A percentile compares a stretch with the other conserved stretches of the same genome.
phyloP scores from a whole-genome alignment of 164 flowering plant genomes.

The Dillenia suffruticosa region DNA sequence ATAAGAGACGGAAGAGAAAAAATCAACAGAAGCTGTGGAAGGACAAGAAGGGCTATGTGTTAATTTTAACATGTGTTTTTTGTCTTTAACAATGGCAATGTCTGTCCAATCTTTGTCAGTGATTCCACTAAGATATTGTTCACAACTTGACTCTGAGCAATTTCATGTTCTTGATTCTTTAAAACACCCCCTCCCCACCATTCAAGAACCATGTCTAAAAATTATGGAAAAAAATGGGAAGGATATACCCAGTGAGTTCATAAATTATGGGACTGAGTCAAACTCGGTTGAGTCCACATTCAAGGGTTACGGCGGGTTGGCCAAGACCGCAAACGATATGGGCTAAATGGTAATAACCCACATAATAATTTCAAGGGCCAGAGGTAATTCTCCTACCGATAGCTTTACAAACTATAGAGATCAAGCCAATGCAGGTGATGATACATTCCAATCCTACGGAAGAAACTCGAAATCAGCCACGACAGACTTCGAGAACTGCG shows the following conservation, averaged over 20 bases:
- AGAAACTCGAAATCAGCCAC: constrained; percentile 41
- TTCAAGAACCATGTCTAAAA: not conserved
- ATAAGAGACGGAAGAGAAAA: no score
- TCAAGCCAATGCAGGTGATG: constrained; percentile 64
- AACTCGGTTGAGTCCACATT: constrained; percentile 59
- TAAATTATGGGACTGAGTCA: constrained; percentile 35
- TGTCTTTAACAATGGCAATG: no score
- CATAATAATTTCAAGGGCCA: constrained; percentile 52
- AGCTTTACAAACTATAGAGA: constrained; percentile 57
- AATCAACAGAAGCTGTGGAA: no score
- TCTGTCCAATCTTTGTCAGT: no score
- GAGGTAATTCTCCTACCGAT: constrained; percentile 36
- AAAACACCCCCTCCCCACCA: no score
- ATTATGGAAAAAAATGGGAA: constrained; percentile 64
- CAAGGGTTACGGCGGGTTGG: constrained; percentile 46
- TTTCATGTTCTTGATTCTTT: no score
- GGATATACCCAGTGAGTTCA: constrained; percentile 37
- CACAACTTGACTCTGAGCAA: no score
- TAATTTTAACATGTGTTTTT: no score
- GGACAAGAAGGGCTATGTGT: no score
- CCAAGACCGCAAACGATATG: constrained; percentile 60
- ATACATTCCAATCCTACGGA: constrained; percentile 65
- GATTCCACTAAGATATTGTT: no score
- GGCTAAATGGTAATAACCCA: constrained; percentile 49
- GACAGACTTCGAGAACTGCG: constrained; percentile 56